Percentiles rank a stretch among this genome's conserved stretches.
phyloP scores from a whole-genome alignment of 75 land plant species.

The Pinus tabuliformis region DNA sequence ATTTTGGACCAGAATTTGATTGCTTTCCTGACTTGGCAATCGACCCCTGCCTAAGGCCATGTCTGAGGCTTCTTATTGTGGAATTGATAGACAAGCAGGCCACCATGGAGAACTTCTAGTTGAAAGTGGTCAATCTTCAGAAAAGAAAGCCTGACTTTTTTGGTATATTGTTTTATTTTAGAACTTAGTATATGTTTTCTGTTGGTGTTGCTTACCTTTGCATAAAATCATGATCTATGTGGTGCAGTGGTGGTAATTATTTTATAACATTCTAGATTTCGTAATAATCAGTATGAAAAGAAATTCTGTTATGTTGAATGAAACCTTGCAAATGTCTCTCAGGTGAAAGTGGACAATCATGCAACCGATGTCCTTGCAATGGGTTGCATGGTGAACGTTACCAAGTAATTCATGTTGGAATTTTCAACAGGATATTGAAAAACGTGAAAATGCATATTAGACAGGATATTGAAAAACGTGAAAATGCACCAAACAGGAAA shows the following conservation, averaged over 20 bases:
- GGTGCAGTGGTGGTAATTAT: background rate
- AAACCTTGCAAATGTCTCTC: background rate
- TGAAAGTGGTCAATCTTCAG: slow-evolving; percentile 41
- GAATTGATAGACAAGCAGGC: slow-evolving; percentile 22
- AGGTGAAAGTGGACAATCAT: background rate
- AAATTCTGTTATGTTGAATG: background rate
- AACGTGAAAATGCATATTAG: no score
- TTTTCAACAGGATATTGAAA: background rate
- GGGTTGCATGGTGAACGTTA: background rate
- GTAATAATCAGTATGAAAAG: background rate
- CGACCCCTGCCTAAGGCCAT: slow-evolving; percentile 74
- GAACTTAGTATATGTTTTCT: background rate
- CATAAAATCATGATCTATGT: slow-evolving; percentile 5
- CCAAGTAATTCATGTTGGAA: background rate
- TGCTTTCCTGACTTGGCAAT: slow-evolving; percentile 55
- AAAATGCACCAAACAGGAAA: no score
- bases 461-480: no score
- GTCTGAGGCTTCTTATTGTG: slow-evolving; percentile 73
- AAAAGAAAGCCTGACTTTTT: slow-evolving; percentile 24
- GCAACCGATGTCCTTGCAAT: background rate
- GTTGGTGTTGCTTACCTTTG: background rate
- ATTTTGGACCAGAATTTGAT: slow-evolving; percentile 92
- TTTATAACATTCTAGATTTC: background rate
- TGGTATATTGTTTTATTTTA: background rate
- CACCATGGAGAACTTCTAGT: slow-evolving; percentile 11